Evolutionary conservation across 2,329 filamentous ascomycete genomes (phyloP), one percentile per base, ranked within the genome.

Genomic region (Colletotrichum sansevieriae): DNA sequence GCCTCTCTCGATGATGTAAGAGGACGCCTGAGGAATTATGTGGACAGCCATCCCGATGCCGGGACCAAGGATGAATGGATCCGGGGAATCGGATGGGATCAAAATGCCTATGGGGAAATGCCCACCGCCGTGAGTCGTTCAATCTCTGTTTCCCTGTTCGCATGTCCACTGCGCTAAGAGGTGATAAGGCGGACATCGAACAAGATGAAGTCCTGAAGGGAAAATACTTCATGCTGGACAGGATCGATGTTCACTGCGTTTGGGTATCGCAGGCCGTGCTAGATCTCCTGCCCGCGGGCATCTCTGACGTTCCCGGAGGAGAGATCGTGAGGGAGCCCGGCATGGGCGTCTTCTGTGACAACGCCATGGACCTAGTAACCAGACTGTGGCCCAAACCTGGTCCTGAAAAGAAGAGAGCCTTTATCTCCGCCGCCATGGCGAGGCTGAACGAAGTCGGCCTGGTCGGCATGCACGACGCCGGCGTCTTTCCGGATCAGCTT

Each of bases 321-420:
- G 88, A 91, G 68, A 85, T 92, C 11, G 76, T 90, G 13, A 83
- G 84, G 35, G 79, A 87, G 3, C 90, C 90, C 0, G 88, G 88
- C 0, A 83, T 85, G 73, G 90, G 91, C 47, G 90, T 92, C 10
- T 92, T 92, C 72, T 93, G 91, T 74, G 90, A 93, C 76, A 92
- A 92, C 74, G 90, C 90, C 25, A 91, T 92, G 85, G 87, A 90
- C 49, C 76, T 90, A 58, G 83, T 91, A 41, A 80, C 83, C 65
- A 78, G 81, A 2, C 73, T 87, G 18, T 90, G 88, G 81, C 89
- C 90, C 2, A 84, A 84, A 65, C 88, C 89, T 0, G 81, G 80
- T 51, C 77, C 76, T 5, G 81, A 82, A n/a, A 83, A 82, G 71
- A 90, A 88, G 74, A 81, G 82, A 5, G 77, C 76, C 25, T 89